Percentiles rank a stretch among this genome's conserved stretches.
phyloP scores from a whole-genome alignment of 176 grass and related monocot species.

The Eragrostis nindensis region DNA sequence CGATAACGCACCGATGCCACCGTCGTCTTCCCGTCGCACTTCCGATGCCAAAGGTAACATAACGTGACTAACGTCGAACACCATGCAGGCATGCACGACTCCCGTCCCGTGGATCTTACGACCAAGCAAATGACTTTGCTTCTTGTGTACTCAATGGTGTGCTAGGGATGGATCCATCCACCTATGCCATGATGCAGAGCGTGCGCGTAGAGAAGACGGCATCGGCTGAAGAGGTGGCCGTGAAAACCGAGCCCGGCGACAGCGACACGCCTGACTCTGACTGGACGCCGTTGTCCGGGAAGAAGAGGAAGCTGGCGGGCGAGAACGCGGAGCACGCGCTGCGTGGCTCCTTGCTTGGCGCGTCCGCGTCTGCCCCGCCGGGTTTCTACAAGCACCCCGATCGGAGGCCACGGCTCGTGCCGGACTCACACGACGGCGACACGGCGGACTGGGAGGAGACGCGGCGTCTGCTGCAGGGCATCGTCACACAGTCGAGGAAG shows the following conservation, averaged over 20 bases:
- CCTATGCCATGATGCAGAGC: slow-evolving; percentile 1
- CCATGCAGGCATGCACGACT: no score
- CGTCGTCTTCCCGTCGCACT: background rate
- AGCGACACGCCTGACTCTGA: background rate
- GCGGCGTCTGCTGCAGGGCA: slow-evolving; percentile 17
- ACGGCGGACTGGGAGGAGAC: background rate
- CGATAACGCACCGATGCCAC: background rate
- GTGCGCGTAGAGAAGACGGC: background rate
- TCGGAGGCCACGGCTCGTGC: background rate
- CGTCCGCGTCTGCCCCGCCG: background rate
- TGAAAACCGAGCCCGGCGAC: background rate
- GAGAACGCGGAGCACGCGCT: no score
- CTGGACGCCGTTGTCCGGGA: background rate
- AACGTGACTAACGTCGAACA: background rate
- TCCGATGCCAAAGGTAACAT: background rate
- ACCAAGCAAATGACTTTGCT: background rate
- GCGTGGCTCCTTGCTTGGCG: background rate
- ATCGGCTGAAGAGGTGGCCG: no score
- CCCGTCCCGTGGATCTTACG: no score
- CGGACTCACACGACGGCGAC: background rate
- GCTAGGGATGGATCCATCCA: background rate
- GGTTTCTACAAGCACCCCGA: background rate
- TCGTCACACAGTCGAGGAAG: slow-evolving; percentile 4
- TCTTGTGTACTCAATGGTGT: background rate
- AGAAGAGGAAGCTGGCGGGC: slow-evolving; percentile 21